A percentile compares a stretch with the other conserved stretches of the same genome.
Conservation (phyloP, 176 grass and related monocot species). For the Tillandsia leiboldiana region DNA sequence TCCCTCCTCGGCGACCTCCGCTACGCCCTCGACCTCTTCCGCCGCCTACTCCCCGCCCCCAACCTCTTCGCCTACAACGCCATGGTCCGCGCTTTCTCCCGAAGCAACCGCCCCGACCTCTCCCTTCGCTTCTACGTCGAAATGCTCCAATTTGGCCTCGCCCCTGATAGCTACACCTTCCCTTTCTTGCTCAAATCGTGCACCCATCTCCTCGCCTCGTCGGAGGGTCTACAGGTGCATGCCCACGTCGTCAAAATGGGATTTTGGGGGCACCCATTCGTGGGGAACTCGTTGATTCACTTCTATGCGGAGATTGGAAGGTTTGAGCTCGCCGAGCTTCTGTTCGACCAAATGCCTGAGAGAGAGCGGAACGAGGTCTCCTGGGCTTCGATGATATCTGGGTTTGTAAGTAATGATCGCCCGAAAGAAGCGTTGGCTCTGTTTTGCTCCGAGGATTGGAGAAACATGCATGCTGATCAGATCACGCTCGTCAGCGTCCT, state of each 20-base stretch:
- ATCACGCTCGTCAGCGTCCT: not conserved
- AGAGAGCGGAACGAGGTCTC: slow-evolving; percentile 1
- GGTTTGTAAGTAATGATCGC: slow-evolving; percentile 3
- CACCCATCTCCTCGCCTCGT: not conserved
- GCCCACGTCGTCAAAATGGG: slow-evolving; percentile 3
- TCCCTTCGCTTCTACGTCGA: slow-evolving; percentile 6
- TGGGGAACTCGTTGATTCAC: slow-evolving; percentile 4
- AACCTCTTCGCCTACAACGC: slow-evolving; percentile 6
- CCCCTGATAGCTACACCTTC: slow-evolving; percentile 8
- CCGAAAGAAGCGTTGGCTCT: not conserved
- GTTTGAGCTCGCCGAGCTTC: not conserved
- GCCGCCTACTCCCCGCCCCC: not conserved
- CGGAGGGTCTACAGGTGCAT: not conserved
- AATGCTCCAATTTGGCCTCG: not conserved
- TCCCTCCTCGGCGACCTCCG: slow-evolving; percentile 7
- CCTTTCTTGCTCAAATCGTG: slow-evolving; percentile 7
- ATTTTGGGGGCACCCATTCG: not conserved
- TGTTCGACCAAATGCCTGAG: slow-evolving; percentile 5
- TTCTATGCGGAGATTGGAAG: slow-evolving; percentile 2
- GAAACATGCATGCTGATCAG: slow-evolving; percentile 1
- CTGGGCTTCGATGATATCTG: slow-evolving; percentile 5
- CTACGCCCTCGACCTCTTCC: slow-evolving; percentile 7
- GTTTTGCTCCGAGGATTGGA: slow-evolving; percentile 6
- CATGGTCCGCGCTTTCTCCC: slow-evolving; percentile 2
- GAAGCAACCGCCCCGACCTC: slow-evolving; percentile 4